Evolutionary conservation across 1,139 yeast genomes (phyloP).

Genomic region (Sugiyamaella castrensis): DNA sequence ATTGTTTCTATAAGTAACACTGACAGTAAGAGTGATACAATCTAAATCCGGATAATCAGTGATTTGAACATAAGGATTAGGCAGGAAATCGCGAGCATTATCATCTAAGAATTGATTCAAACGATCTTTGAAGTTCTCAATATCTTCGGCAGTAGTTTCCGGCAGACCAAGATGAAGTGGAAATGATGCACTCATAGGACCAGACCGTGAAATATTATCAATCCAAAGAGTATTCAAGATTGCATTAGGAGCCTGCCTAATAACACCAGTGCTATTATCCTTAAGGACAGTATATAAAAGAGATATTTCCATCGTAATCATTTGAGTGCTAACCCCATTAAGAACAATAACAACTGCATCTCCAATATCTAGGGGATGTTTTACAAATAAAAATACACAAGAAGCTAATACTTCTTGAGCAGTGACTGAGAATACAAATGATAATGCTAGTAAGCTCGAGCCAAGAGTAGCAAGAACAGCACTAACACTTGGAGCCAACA

Average conservation of each 20-base stretch:
- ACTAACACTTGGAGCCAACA: slow-evolving; percentile 43
- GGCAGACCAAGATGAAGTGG: slow-evolving; percentile 37
- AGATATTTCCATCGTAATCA: slow-evolving; percentile 38
- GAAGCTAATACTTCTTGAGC: slow-evolving; percentile 42
- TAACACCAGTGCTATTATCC: slow-evolving; percentile 31
- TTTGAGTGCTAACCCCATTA: slow-evolving; percentile 23
- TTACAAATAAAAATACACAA: slow-evolving; percentile 43
- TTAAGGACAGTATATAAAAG: slow-evolving; percentile 40
- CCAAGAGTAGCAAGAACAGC: slow-evolving; percentile 44
- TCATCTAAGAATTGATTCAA: slow-evolving; percentile 35
- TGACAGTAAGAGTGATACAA: slow-evolving; percentile 32
- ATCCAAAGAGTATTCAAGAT: slow-evolving; percentile 40
- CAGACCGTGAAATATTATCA: slow-evolving; percentile 41
- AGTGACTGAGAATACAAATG: slow-evolving; percentile 41
- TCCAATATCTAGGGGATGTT: slow-evolving; percentile 46
- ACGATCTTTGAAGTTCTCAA: slow-evolving; percentile 34
- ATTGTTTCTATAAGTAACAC: slow-evolving; percentile 36
- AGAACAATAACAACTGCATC: slow-evolving; percentile 38
- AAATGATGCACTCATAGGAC: slow-evolving; percentile 34
- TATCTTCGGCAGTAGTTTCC: slow-evolving; percentile 38
- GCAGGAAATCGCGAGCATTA: slow-evolving; percentile 39
- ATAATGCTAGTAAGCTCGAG: slow-evolving; percentile 40
- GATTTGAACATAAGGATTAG: slow-evolving; percentile 36
- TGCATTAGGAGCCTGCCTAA: slow-evolving; percentile 42
- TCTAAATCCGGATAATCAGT: slow-evolving; percentile 39